Evolutionary conservation across 2,329 filamentous ascomycete genomes (phyloP).

Genomic region (Cryphonectria japonica): DNA sequence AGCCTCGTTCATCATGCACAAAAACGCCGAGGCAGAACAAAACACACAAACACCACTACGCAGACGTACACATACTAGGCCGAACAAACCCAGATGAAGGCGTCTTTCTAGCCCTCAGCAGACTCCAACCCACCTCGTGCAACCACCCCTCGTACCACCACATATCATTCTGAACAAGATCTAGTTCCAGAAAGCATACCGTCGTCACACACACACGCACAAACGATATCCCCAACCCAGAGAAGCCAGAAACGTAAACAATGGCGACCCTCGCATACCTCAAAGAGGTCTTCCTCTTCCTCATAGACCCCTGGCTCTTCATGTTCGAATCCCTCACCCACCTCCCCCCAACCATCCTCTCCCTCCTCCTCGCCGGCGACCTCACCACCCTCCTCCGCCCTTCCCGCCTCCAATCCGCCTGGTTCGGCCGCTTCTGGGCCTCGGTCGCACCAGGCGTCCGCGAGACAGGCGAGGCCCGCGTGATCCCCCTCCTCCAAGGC

Average conservation of each 20-base stretch:
- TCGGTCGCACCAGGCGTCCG: constrained; percentile 56
- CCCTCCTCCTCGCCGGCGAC: constrained; percentile 55
- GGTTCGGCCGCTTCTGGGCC: constrained; percentile 67
- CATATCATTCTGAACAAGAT: not conserved
- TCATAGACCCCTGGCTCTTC: constrained; percentile 57
- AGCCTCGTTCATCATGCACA: too few species aligned
- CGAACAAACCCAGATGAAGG: too few species aligned
- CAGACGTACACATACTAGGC: too few species aligned
- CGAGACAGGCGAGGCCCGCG: constrained; percentile 43
- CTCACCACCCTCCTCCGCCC: constrained; percentile 49
- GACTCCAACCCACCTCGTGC: too few species aligned
- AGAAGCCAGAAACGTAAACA: not conserved
- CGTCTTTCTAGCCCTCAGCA: too few species aligned
- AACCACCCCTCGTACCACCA: not conserved
- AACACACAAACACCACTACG: too few species aligned
- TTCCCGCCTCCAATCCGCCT: constrained; percentile 48
- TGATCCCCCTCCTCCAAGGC: constrained; percentile 60
- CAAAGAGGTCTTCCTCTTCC: constrained; percentile 35
- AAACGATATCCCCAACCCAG: too few species aligned
- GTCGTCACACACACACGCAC: not conserved
- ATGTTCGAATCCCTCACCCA: constrained; percentile 52
- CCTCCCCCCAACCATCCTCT: constrained; percentile 46
- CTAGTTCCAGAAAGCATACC: not conserved
- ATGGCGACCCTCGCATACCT: constrained; percentile 26
- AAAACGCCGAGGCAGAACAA: too few species aligned